Evolutionary conservation across 352 stramenopile species (phyloP), one percentile per base, ranked within the genome.

Genomic region (Globisporangium heterothallicum): DNA sequence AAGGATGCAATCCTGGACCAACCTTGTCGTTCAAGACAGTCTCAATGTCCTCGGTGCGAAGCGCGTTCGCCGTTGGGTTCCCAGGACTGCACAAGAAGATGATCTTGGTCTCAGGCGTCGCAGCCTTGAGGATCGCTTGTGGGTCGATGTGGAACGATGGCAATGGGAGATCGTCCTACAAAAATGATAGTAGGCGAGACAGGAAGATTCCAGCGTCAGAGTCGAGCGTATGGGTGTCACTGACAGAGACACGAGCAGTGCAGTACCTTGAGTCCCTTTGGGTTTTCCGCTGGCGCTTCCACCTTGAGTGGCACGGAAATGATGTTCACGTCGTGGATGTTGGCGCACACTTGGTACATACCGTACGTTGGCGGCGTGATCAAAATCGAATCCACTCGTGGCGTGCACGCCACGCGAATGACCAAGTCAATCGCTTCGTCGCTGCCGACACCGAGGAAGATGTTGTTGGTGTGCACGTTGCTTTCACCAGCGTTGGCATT

Each of bases 291-390:
- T 1, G 74, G 70, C 19, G 66, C 53, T 34, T 88, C 73, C n/a
- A 91, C 53, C 51, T 84, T 88, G 16, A 99, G 84, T 7, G 96
- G 94, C 59, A 96, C 92, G 1, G 64, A 81, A 41, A 98, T 79
- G 60, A 99, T 96, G 29, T 72, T 64, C 22, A 99, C 95, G 66
- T 99, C 95, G 72, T 99, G 97, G 43, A 98, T 96, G 66, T 98
- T 98, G 47, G 96, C 96, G 62, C 94, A 99, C 35, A 99, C 97
- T 56, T 97, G 97, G 76, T 99, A 99, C 97, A 99, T 99, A 48
- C 96, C 96, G 69, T 99, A 99, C 0, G 96, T 99, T 5, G 97
- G 96, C 6, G 95, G 94, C 19, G 96, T 98, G 59, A 97, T 97
- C 38, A 99, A 61, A 32, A 99, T 97, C 57, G 95, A 94, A 56